Evolutionary conservation across 2,329 filamentous ascomycete genomes (phyloP).

Genomic region (Tolypocladium inflatum): DNA sequence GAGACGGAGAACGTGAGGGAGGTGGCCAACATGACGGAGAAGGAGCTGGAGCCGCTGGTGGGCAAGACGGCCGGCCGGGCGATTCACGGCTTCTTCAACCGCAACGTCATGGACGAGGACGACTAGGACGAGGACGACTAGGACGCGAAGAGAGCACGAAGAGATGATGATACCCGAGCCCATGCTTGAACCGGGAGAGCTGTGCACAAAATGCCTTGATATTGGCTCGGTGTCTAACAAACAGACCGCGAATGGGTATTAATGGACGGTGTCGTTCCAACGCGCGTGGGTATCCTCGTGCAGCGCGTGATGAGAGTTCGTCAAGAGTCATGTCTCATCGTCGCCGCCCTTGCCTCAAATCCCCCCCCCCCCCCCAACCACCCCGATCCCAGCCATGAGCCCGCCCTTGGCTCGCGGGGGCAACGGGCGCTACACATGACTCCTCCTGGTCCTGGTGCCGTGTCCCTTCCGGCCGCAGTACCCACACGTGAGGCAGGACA

Average conservation of each 20-base stretch:
- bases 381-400: not conserved
- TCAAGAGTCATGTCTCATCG: not conserved
- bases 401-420: not conserved
- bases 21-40: conserved; percentile 75
- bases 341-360: not conserved
- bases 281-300: not conserved
- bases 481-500: conserved; percentile 54
- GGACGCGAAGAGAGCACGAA: too few relatives aligned
- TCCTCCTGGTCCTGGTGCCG: conserved; percentile 7
- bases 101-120: conserved; percentile 46
- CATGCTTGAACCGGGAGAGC: not conserved
- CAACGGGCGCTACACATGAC: conserved; percentile 6
- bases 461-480: conserved; percentile 16
- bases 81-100: conserved; percentile 74
- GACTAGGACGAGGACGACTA: conserved; percentile 12
- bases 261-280: not conserved
- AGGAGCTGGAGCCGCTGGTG: conserved; percentile 63
- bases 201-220: not conserved
- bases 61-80: conserved; percentile 65
- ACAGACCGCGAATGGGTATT: conserved; percentile 1
- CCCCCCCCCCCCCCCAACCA: not conserved
- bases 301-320: not conserved
- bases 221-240: not conserved
- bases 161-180: conserved; percentile 5
- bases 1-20: conserved; percentile 69